Conservation (phyloP, 768 basidiomycete species). For the Saitozyma sp. region DNA sequence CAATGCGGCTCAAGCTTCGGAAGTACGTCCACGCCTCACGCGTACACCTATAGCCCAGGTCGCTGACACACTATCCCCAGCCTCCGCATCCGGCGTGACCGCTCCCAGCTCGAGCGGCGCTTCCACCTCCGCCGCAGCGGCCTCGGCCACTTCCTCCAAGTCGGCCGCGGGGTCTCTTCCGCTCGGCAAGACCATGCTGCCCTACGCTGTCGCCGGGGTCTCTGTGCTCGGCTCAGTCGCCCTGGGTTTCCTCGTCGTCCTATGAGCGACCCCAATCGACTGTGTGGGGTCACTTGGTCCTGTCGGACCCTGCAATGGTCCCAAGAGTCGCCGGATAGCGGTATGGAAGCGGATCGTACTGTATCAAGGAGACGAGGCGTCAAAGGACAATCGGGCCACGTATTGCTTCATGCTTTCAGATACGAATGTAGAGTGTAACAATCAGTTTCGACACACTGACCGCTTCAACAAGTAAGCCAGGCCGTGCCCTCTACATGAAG, state of each 20-base stretch:
- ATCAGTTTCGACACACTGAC: not conserved
- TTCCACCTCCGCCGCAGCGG: conserved; percentile 10
- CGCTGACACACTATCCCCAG: conserved; percentile 6
- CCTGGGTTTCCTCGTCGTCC: conserved; percentile 17
- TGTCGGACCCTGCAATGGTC: not conserved
- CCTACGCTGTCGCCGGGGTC: conserved; percentile 5
- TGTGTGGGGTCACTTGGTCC: not conserved
- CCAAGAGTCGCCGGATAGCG: not conserved
- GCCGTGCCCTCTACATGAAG: too few relatives aligned
- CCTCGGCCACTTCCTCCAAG: conserved; percentile 16
- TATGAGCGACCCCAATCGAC: conserved; percentile 5
- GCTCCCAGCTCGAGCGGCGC: conserved; percentile 15
- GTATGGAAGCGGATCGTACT: not conserved
- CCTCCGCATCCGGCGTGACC: conserved; percentile 14
- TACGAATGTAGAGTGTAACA: not conserved
- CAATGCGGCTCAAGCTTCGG: conserved; percentile 43
- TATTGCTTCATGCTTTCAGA: not conserved
- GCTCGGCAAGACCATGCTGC: conserved; percentile 9
- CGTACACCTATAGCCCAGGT: not conserved
- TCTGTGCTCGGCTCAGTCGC: conserved; percentile 17
- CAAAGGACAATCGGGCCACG: not conserved
- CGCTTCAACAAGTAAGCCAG: too few relatives aligned
- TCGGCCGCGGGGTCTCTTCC: conserved; percentile 4
- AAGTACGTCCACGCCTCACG: conserved; percentile 24
- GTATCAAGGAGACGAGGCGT: too few relatives aligned